A percentile compares a stretch with the other conserved stretches of the same genome.
phyloP scores from a whole-genome alignment of 192 early-diverging fungal species.

The Coemansia asiatica region DNA sequence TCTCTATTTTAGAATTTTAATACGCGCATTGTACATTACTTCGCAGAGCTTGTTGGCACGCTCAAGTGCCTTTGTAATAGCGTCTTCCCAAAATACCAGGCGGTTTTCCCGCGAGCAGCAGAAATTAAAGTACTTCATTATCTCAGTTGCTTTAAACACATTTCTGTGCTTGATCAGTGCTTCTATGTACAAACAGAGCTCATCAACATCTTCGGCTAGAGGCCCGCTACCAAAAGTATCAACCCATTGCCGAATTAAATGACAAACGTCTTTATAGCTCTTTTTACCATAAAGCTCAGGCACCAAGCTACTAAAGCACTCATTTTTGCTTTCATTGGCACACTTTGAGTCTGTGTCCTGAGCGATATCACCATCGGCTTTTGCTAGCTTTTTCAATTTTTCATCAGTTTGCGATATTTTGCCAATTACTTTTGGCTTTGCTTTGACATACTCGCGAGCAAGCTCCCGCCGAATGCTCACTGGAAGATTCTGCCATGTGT shows the following conservation, averaged over 20 bases:
- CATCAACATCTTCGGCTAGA: constrained; percentile 27
- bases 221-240: constrained; percentile 20
- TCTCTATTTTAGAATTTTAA: constrained; percentile 3
- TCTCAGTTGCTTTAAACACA: constrained; percentile 16
- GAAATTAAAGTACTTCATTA: constrained; percentile 16
- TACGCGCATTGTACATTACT: constrained; percentile 29
- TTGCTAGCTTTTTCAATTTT: not conserved
- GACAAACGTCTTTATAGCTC: constrained; percentile 12
- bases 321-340: not conserved
- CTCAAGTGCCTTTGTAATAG: constrained; percentile 4
- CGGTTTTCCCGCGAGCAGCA: not conserved
- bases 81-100: constrained; percentile 14
- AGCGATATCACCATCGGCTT: not conserved
- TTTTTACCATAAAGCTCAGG: constrained; percentile 30
- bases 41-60: constrained; percentile 20
- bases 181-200: constrained; percentile 35
- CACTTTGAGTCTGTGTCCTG: not conserved
- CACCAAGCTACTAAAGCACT: not conserved
- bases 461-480: constrained; percentile 38
- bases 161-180: constrained; percentile 22
- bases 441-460: constrained; percentile 29
- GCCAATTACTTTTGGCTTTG: constrained; percentile 9
- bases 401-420: not conserved
- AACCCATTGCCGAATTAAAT: constrained; percentile 31
- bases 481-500: constrained; percentile 36